These are phyloP conservation scores for Limonium bicolor DNA, from an alignment of 148 eudicot species.

Conservation along the genomic window DNA sequence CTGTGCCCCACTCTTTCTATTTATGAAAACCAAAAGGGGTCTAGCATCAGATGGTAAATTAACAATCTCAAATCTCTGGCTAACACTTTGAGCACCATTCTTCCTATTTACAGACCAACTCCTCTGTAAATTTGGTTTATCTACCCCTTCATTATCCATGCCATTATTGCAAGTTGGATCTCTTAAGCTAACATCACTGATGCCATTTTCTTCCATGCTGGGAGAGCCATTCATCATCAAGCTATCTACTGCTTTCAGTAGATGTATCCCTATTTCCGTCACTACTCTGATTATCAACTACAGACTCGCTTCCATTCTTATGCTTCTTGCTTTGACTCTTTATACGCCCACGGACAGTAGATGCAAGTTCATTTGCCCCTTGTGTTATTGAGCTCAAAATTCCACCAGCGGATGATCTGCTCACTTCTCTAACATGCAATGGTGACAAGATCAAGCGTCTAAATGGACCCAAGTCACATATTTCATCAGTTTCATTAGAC, in stretches of 20 bases:
- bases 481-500: slow-evolving; percentile 74
- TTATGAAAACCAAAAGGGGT: slow-evolving; percentile 80
- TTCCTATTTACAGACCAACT: slow-evolving; percentile 46
- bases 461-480: slow-evolving; percentile 83
- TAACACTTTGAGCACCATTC: slow-evolving; percentile 37
- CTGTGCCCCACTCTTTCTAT: slow-evolving; percentile 95
- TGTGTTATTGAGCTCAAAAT: slow-evolving; percentile 82
- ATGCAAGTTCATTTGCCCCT: slow-evolving; percentile 95
- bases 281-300: slow-evolving; percentile 20
- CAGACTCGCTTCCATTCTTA: slow-evolving; percentile 32
- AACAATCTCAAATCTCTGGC: slow-evolving; percentile 53
- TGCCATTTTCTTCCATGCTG: slow-evolving; percentile 24
- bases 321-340: slow-evolving; percentile 73
- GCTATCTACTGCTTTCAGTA: slow-evolving; percentile 21
- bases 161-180: slow-evolving; percentile 27
- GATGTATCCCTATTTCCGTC: slow-evolving; percentile 22
- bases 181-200: slow-evolving; percentile 14
- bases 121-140: slow-evolving; percentile 36
- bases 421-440: slow-evolving; percentile 53
- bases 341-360: slow-evolving; percentile 72
- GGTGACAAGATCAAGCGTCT: slow-evolving; percentile 85
- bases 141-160: slow-evolving; percentile 23
- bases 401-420: slow-evolving; percentile 46
- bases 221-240: slow-evolving; percentile 29
- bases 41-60: slow-evolving; percentile 84